These are phyloP conservation scores for Calonectria ilicicola DNA, from an alignment of 2,329 filamentous ascomycete species.

Conservation along the genomic window DNA sequence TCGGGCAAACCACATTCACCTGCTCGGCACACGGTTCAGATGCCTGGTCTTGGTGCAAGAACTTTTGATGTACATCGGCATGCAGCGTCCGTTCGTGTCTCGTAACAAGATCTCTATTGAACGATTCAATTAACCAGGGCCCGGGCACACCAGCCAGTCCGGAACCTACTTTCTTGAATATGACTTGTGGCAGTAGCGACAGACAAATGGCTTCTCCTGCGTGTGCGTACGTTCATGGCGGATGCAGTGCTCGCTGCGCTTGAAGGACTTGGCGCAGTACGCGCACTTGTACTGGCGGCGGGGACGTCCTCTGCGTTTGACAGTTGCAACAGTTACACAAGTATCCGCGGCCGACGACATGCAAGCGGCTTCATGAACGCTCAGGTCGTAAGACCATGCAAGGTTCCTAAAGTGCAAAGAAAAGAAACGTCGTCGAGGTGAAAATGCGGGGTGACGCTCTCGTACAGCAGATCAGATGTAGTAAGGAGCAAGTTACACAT, in stretches of 20 bases:
- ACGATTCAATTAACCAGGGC: not conserved
- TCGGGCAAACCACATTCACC: not conserved
- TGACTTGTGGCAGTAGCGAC: constrained; percentile 28
- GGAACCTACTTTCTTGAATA: constrained; percentile 27
- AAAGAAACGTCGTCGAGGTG: no score
- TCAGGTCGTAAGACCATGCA: no score
- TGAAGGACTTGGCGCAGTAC: constrained; percentile 26
- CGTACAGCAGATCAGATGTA: no score
- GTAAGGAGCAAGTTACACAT: no score
- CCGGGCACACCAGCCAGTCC: no score
- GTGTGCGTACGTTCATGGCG: constrained; percentile 34
- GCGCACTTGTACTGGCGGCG: constrained; percentile 24
- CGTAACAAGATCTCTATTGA: constrained; percentile 27
- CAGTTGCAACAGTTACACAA: not conserved
- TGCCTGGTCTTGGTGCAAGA: no score
- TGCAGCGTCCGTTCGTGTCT: constrained; percentile 26
- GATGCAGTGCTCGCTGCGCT: constrained; percentile 33
- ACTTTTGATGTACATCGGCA: no score
- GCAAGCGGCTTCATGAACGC: no score
- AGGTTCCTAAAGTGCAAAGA: no score
- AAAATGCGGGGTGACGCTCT: no score
- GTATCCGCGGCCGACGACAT: not conserved
- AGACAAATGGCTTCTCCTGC: constrained; percentile 28
- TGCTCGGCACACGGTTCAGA: not conserved
- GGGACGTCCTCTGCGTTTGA: not conserved